Base-by-base conservation (phyloP, 1,139 yeast genomes). In the Sugiyamaella paludigena region DNA sequence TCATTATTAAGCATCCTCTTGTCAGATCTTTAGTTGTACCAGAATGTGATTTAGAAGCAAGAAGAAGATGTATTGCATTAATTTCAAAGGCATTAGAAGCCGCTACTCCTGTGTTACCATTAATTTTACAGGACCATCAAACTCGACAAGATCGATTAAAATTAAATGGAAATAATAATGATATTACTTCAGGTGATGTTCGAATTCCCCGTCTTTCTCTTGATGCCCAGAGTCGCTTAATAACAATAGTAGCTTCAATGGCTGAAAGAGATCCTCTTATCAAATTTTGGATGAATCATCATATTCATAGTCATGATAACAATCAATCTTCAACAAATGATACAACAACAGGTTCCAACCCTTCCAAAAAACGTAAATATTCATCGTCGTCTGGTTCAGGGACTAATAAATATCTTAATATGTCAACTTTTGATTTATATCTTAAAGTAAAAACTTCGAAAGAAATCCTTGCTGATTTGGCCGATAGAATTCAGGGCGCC, bases 401-500 rank as follows among this genome's bases (percentile, higher is more conserved):
- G 33, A 27, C 27, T 33, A 24, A 41, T 32, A 45, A 46, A 19
- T 39, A 47, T 24, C 43, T 43, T 11, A 45, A 43, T 29, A 48
- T 48, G 43, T 52, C 64, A 9, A 58, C 65, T 6, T 53, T 58
- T 28, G 54, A 55, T 19, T 55, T 63, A 10, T 63, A 62, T 50
- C 47, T 61, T n/a, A 53, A 55, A 31, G 57, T 64, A 48, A 58
- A 63, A 45, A 56, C 58, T 27, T 53, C 58, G 30, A 55, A 57
- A 34, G 64, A 62, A 49, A 54, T 63, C 19, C 54, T 65, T 33
- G 56, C 56, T 31, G 68, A 65, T 44, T 54, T 65, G 28, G 65
- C 64, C 8, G 66, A 65, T 46, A 54, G 68, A 8, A 57, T 63
- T 27, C 68, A 65, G 42, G 68, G 69, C 34, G 68, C 68, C 26